Conservation (phyloP, 129 eudicot genomes). For the Flaveria brownii region DNA sequence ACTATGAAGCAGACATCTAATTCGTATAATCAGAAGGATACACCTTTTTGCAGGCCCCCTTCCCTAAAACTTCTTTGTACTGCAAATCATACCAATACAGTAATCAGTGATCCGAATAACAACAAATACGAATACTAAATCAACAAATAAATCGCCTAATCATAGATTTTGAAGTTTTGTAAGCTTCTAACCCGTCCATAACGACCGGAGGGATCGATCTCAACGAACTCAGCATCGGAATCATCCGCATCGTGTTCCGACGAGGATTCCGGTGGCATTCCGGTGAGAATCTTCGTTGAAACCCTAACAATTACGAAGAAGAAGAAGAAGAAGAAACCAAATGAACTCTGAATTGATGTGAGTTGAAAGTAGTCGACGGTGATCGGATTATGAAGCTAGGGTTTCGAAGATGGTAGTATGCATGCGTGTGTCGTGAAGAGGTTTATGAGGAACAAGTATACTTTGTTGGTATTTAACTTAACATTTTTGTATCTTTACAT, state of each 20-base stretch:
- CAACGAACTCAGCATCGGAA: conserved; percentile 50
- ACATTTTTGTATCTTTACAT: too few species aligned
- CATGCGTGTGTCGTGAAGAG: conserved; percentile 17
- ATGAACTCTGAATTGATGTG: conserved; percentile 8
- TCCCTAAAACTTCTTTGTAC: conserved; percentile 63
- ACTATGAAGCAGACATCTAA: not conserved
- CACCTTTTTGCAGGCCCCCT: conserved; percentile 65
- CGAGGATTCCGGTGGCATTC: conserved; percentile 25
- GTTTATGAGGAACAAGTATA: not conserved
- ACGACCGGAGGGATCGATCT: conserved; percentile 67
- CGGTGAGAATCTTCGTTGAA: conserved; percentile 3
- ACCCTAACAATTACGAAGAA: not conserved
- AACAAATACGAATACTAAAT: not conserved
- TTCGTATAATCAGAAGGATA: conserved; percentile 21
- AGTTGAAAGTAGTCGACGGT: not conserved
- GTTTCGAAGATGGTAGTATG: conserved; percentile 17
- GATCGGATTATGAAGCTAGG: not conserved
- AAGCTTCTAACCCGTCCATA: conserved; percentile 49
- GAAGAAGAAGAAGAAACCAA: not conserved
- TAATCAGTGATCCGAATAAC: conserved; percentile 17
- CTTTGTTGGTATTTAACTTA: too few species aligned
- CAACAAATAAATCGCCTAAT: not conserved
- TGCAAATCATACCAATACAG: conserved; percentile 41
- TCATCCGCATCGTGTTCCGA: conserved; percentile 24
- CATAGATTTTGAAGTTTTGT: not conserved